These are phyloP conservation scores for Pythium phragmitis DNA, from an alignment of 352 stramenopile genomes.

Conservation along the genomic window DNA sequence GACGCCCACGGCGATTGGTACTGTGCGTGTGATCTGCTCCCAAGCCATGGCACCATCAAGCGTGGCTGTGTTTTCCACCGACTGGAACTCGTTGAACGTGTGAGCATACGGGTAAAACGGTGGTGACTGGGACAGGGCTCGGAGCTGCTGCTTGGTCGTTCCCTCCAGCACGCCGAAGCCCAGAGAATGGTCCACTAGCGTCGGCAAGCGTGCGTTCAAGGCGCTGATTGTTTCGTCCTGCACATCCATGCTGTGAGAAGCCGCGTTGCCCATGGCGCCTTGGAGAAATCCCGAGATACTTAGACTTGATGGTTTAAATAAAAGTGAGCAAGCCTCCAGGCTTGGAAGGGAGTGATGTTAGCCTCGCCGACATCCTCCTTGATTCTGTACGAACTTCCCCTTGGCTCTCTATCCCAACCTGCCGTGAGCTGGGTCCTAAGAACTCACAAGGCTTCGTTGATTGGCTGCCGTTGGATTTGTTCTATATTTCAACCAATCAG, in stretches of 20 bases:
- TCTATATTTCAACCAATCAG: too few species aligned
- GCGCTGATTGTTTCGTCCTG: neutral
- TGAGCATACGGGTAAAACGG: neutral
- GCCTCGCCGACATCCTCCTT: too few species aligned
- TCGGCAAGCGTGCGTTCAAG: neutral
- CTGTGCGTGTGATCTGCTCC: neutral
- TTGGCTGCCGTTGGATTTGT: too few species aligned
- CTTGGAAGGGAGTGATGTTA: too few species aligned
- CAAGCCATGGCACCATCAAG: neutral
- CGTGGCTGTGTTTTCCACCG: neutral
- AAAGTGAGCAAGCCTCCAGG: too few species aligned
- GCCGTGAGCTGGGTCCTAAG: too few species aligned
- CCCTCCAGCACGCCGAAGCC: neutral
- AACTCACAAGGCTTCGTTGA: too few species aligned
- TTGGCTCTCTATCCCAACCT: too few species aligned
- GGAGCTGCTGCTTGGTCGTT: constrained; percentile 5
- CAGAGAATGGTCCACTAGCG: neutral
- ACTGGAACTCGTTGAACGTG: neutral
- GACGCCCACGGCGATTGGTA: neutral
- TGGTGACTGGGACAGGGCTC: neutral
- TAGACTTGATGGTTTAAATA: too few species aligned
- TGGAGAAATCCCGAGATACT: too few species aligned
- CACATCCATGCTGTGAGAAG: neutral
- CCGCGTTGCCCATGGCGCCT: too few species aligned
- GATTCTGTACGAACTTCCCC: neutral